Percentiles rank a stretch among this genome's conserved stretches.
These are phyloP conservation scores for Microcera coccophila DNA, from an alignment of 2,329 filamentous ascomycete species.

Conservation along the genomic window DNA sequence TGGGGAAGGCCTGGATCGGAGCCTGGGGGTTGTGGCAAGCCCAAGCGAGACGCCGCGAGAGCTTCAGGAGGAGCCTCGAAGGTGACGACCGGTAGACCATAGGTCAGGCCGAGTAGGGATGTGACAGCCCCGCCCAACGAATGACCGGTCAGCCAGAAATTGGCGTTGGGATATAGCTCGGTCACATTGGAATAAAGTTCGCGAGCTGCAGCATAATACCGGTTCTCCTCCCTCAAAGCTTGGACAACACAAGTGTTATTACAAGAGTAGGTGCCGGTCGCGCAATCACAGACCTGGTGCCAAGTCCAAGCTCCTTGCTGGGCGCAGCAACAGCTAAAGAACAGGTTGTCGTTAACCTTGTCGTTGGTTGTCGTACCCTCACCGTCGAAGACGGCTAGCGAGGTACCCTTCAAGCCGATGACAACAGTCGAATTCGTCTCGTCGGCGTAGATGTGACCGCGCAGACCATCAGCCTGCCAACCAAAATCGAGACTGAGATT, in stretches of 20 bases:
- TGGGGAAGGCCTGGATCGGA: slow-evolving; percentile 68
- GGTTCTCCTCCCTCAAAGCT: slow-evolving; percentile 74
- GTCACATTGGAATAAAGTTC: slow-evolving; percentile 93
- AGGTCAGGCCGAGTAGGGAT: slow-evolving; percentile 85
- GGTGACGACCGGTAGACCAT: slow-evolving; percentile 83
- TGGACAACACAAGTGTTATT: slow-evolving; percentile 84
- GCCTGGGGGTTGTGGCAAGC: slow-evolving; percentile 79
- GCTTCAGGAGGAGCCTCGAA: slow-evolving; percentile 93
- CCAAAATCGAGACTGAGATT: slow-evolving; percentile 89
- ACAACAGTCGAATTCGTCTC: slow-evolving; percentile 81
- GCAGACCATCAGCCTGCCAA: slow-evolving; percentile 83
- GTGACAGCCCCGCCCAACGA: slow-evolving; percentile 87
- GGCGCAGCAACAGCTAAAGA: slow-evolving; percentile 96
- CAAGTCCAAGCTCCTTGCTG: slow-evolving; percentile 88
- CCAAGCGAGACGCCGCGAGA: slow-evolving; percentile 76
- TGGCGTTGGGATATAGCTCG: slow-evolving; percentile 75
- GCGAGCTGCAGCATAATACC: slow-evolving; percentile 84
- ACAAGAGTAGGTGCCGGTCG: slow-evolving; percentile 79
- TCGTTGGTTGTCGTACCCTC: slow-evolving; percentile 95
- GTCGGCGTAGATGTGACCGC: slow-evolving; percentile 90
- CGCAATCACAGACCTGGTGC: slow-evolving; percentile 91
- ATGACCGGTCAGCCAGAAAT: slow-evolving; percentile 88
- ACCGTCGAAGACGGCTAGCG: slow-evolving; percentile 89
- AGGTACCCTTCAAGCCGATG: slow-evolving; percentile 90
- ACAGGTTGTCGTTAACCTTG: slow-evolving; percentile 96